phyloP scores from a whole-genome alignment of 1,139 yeast genomes.

The Saccharomyces uvarum region DNA sequence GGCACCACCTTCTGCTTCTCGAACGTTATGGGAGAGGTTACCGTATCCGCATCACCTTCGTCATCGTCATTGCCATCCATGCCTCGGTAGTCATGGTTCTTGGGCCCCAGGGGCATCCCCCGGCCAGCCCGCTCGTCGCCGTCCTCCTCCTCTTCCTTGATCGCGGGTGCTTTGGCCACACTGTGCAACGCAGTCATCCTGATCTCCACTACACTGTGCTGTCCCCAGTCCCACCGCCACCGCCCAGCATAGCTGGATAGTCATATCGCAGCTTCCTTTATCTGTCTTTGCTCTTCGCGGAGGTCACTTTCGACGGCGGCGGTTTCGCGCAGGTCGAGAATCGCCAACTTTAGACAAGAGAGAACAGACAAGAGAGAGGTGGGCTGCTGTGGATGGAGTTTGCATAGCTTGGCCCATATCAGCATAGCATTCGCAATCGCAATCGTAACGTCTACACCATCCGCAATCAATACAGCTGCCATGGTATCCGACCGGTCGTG shows the following conservation, averaged over 20 bases:
- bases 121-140: constrained; percentile 8
- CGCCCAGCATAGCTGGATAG: background rate
- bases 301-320: background rate
- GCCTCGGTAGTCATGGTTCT: background rate
- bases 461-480: background rate
- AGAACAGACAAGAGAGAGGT: background rate
- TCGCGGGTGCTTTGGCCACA: constrained; percentile 10
- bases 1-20: constrained; percentile 45
- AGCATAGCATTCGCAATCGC: background rate
- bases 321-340: background rate
- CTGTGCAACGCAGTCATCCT: background rate
- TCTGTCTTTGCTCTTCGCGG: background rate
- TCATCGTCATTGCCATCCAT: background rate
- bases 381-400: too few relatives aligned
- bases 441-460: background rate
- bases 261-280: background rate
- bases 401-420: background rate
- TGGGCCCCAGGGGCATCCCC: background rate
- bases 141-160: constrained; percentile 16
- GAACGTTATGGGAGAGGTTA: constrained; percentile 35
- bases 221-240: background rate
- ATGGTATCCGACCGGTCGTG: constrained; percentile 1
- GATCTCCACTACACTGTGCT: background rate
- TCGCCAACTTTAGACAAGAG: background rate
- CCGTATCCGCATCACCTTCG: constrained; percentile 1